Percentiles rank a stretch among this genome's conserved stretches.
phyloP scores from a whole-genome alignment of 345 rosid genomes.

The Syzygium aromaticum region DNA sequence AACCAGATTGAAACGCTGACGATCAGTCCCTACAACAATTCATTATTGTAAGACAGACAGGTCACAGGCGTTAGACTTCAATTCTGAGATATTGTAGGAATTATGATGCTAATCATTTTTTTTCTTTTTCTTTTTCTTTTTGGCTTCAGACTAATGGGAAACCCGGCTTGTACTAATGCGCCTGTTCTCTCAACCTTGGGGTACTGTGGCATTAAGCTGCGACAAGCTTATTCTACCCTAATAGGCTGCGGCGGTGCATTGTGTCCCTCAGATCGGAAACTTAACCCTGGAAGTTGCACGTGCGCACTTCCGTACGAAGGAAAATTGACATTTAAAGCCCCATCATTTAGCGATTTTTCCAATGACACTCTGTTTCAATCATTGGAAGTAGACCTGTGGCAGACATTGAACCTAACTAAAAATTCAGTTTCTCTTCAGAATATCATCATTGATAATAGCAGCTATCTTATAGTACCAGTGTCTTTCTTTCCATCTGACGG shows the following conservation, averaged over 20 bases:
- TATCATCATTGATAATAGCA: slow-evolving; percentile 65
- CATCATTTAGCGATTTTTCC: slow-evolving; percentile 56
- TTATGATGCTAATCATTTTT: neutral
- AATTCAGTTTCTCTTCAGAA: slow-evolving; percentile 79
- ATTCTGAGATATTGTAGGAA: neutral
- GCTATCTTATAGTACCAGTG: slow-evolving; percentile 78
- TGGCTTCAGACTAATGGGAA: slow-evolving; percentile 62
- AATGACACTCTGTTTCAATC: slow-evolving; percentile 54
- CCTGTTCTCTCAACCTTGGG: slow-evolving; percentile 7
- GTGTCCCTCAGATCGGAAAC: slow-evolving; percentile 64
- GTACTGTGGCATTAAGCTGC: neutral
- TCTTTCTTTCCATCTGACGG: slow-evolving; percentile 66
- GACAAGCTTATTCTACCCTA: slow-evolving; percentile 47
- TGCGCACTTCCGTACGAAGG: slow-evolving; percentile 87
- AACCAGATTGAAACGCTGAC: slow-evolving; percentile 8
- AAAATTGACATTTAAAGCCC: slow-evolving; percentile 67
- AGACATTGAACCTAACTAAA: slow-evolving; percentile 49
- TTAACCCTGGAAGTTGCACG: slow-evolving; percentile 83
- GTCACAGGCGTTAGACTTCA: neutral
- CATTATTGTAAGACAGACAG: slow-evolving; percentile 38
- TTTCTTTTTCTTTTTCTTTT: neutral
- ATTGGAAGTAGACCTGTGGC: slow-evolving; percentile 72
- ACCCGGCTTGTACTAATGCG: slow-evolving; percentile 65
- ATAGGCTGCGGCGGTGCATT: slow-evolving; percentile 53
- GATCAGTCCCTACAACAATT: slow-evolving; percentile 18